These are phyloP conservation scores for Colletotrichum aenigma DNA, from an alignment of 2,329 filamentous ascomycete genomes.

Conservation along the genomic window DNA sequence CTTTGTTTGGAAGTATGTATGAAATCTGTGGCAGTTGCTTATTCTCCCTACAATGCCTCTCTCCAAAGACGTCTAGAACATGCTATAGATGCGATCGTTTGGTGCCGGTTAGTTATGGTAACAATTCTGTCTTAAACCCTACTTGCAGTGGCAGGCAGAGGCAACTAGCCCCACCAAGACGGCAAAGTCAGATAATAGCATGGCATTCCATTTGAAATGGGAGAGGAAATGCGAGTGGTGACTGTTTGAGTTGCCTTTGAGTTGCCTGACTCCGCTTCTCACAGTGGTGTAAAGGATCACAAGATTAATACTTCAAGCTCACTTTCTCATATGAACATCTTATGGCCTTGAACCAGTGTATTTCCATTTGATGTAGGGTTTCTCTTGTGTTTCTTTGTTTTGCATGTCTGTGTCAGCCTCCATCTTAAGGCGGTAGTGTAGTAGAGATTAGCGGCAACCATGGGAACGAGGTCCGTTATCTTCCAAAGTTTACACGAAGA, in stretches of 20 bases:
- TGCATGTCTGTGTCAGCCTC: not conserved
- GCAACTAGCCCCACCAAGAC: not conserved
- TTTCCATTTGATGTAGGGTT: not conserved
- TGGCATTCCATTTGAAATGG: not conserved
- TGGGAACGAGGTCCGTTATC: not conserved
- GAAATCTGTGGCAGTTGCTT: not conserved
- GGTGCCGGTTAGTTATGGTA: not conserved
- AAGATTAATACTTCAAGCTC: not conserved
- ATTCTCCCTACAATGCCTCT: not conserved
- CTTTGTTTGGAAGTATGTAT: not conserved
- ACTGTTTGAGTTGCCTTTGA: not conserved
- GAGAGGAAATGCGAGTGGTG: not conserved
- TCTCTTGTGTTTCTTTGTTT: not conserved
- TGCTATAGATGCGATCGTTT: not conserved
- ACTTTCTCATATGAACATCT: not conserved
- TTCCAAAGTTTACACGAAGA: accelerated
- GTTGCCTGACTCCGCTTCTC: not conserved
- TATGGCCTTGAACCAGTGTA: not conserved
- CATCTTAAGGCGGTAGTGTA: not conserved
- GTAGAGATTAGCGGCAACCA: not conserved
- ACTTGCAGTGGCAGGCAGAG: not conserved
- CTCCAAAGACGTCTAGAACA: not conserved
- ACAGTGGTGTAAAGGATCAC: not conserved
- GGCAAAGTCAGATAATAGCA: not conserved
- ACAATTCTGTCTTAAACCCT: not conserved